Conservation (phyloP, 2,329 filamentous ascomycete species). For the Cladobotryum mycophilum region DNA sequence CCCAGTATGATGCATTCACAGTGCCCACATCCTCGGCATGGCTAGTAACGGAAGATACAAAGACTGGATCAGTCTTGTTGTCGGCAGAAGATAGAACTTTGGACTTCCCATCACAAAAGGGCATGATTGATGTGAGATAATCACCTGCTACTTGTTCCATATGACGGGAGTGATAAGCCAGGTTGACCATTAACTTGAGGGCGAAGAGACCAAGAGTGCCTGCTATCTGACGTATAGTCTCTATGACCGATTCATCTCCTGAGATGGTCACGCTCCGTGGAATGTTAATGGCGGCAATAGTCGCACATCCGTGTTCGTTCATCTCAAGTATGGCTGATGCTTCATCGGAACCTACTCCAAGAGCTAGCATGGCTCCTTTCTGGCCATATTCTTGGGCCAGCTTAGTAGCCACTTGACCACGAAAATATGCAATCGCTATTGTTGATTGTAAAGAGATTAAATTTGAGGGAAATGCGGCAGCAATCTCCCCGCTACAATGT, state of each 20-base stretch:
- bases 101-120: neutral
- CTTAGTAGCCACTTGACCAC: conserved; percentile 13
- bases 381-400: neutral
- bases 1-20: conserved; percentile 16
- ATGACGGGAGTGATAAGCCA: conserved; percentile 19
- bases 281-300: conserved; percentile 24
- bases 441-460: conserved; percentile 19
- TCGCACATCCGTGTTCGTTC: conserved; percentile 7
- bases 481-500: conserved; percentile 31
- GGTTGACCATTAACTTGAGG: conserved; percentile 27
- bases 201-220: conserved; percentile 23
- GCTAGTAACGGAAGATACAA: conserved; percentile 8
- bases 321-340: conserved; percentile 7
- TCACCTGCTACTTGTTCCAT: conserved; percentile 16
- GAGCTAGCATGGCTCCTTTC: conserved; percentile 19
- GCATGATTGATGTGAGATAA: conserved; percentile 7
- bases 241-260: conserved; percentile 22
- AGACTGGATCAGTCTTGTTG: neutral
- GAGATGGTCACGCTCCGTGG: conserved; percentile 25
- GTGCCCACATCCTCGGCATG: neutral
- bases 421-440: conserved; percentile 14
- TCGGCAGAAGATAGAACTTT: neutral
- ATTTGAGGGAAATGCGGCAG: conserved; percentile 26
- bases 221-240: conserved; percentile 18
- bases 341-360: conserved; percentile 11